These are phyloP conservation scores for Rachicladosporium sp. DNA, from an alignment of 2,329 filamentous ascomycete genomes.

Conservation along the genomic window DNA sequence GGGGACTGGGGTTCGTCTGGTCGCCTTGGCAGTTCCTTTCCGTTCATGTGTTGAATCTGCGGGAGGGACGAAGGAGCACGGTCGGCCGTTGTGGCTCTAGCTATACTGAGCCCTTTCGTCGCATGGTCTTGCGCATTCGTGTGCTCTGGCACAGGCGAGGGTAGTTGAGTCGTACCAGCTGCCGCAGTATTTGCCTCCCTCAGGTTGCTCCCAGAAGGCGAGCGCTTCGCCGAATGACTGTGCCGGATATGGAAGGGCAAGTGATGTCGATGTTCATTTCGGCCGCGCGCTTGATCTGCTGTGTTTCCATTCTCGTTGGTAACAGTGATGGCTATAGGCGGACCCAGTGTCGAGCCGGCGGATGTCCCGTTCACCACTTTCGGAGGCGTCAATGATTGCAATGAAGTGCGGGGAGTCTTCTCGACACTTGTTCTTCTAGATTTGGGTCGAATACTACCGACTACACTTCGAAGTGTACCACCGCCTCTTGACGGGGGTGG, in stretches of 20 bases:
- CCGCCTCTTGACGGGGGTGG: conserved; percentile 14
- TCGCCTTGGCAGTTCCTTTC: no score
- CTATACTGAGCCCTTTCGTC: no score
- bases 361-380: no score
- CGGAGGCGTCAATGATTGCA: no score
- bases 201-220: conserved; percentile 2
- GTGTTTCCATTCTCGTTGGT: conserved; percentile 47
- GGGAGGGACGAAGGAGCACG: no score
- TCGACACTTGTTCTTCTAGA: conserved; percentile 22
- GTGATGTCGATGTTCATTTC: conserved; percentile 21
- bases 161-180: no score
- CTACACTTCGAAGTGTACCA: conserved; percentile 37
- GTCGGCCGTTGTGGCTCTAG: no score
- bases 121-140: no score
- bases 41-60: no score
- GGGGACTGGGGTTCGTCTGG: no score
- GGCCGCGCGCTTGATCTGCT: conserved; percentile 23
- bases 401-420: background rate
- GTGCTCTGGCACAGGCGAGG: no score
- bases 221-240: background rate
- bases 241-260: conserved; percentile 15
- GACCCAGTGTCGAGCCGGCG: conserved; percentile 8
- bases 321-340: conserved; percentile 62
- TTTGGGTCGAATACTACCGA: conserved; percentile 59
- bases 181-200: no score